Evolutionary conservation across 1,284 basidiomycete genomes (phyloP).

Genomic region (Coriolopsis trogii): DNA sequence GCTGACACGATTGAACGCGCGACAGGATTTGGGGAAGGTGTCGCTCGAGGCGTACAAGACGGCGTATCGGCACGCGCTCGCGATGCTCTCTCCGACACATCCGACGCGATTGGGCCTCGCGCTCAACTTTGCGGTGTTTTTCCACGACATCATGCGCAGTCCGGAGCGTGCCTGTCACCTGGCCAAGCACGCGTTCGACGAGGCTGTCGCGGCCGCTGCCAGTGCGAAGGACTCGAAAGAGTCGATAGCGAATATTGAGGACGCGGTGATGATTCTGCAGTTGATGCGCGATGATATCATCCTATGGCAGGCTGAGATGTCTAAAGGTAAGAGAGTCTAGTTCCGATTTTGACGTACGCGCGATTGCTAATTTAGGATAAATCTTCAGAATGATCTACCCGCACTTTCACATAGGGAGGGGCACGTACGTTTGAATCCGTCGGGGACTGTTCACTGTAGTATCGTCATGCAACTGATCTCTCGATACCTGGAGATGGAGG

Average conservation of each 20-base stretch:
- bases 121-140: constrained; percentile 96
- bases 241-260: constrained; percentile 51
- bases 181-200: constrained; percentile 76
- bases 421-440: no score
- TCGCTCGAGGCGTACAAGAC: constrained; percentile 67
- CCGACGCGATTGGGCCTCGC: constrained; percentile 86
- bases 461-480: no score
- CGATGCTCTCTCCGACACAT: constrained; percentile 60
- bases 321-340: constrained; percentile 8
- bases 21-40: constrained; percentile 52
- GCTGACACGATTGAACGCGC: constrained; percentile 47
- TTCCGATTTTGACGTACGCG: no score
- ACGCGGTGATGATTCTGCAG: constrained; percentile 69
- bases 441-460: no score
- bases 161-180: constrained; percentile 93
- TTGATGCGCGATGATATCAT: constrained; percentile 66
- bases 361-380: no score
- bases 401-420: no score
- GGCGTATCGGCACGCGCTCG: constrained; percentile 66
- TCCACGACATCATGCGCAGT: constrained; percentile 92
- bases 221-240: constrained; percentile 31
- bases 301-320: constrained; percentile 63
- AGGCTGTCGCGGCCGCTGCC: constrained; percentile 56
- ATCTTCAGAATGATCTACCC: no score
- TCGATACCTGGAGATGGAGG: no score